Conservation (phyloP, 352 stramenopile species). For the Phytophthora sp. region DNA sequence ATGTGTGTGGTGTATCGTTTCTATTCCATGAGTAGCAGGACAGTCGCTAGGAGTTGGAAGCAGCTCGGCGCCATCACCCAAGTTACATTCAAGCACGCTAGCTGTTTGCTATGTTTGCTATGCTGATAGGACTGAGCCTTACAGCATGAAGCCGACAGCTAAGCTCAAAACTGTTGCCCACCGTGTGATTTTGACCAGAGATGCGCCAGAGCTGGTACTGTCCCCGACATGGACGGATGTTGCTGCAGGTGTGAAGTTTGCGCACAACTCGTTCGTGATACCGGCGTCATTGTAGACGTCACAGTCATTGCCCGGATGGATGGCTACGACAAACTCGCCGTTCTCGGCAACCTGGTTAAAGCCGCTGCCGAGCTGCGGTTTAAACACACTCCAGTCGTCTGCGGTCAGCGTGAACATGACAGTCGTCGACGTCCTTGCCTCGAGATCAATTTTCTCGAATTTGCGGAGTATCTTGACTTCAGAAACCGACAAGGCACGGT, state of each 20-base stretch:
- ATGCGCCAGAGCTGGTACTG: constrained; percentile 11
- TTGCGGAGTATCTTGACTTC: constrained; percentile 84
- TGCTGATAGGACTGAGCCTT: too few species aligned
- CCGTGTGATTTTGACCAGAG: not conserved
- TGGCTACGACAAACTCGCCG: constrained; percentile 67
- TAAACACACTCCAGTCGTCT: constrained; percentile 64
- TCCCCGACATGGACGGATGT: constrained; percentile 9
- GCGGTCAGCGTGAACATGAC: constrained; percentile 47
- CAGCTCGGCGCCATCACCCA: too few species aligned
- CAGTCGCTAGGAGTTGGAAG: too few species aligned
- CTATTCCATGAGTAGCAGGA: too few species aligned
- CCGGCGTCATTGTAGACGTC: constrained; percentile 50
- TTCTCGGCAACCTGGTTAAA: constrained; percentile 64
- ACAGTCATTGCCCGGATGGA: constrained; percentile 73
- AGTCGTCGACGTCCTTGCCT: constrained; percentile 28
- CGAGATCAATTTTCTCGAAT: constrained; percentile 75
- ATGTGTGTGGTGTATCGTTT: too few species aligned
- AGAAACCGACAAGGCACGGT: constrained; percentile 60
- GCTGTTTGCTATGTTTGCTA: too few species aligned
- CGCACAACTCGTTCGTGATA: constrained; percentile 42
- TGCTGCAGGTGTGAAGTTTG: constrained; percentile 43
- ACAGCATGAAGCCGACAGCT: constrained; percentile 1
- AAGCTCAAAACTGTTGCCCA: constrained; percentile 15
- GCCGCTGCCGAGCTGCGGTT: constrained; percentile 57
- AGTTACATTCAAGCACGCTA: too few species aligned